Conservation (phyloP, 2,329 filamentous ascomycete species). For the Simplicillium aogashimaense region DNA sequence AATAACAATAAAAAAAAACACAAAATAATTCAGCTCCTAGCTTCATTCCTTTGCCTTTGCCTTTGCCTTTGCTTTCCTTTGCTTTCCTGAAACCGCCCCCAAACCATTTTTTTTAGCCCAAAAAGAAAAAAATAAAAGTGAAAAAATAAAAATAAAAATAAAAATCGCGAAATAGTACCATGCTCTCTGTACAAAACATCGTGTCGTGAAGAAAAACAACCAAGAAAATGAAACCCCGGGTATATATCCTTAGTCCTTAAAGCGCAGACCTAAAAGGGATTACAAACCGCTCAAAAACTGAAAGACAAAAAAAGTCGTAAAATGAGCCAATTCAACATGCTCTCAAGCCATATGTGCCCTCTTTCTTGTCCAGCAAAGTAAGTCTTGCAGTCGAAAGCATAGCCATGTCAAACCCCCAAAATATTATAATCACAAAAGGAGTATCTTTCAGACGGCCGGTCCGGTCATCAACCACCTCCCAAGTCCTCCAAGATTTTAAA, state of each 20-base stretch:
- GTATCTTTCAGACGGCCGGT: too few relatives aligned
- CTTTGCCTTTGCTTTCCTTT: background rate
- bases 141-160: background rate
- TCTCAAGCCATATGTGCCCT: too few relatives aligned
- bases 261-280: slow-evolving; percentile 4
- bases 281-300: slow-evolving; percentile 1
- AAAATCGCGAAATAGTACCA: background rate
- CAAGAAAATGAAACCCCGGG: slow-evolving; percentile 3
- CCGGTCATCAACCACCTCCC: too few relatives aligned
- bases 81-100: background rate
- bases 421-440: too few relatives aligned
- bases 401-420: too few relatives aligned
- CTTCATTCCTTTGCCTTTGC: background rate
- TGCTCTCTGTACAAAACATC: background rate
- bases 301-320: slow-evolving; percentile 4
- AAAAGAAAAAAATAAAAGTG: background rate
- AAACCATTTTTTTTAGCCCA: background rate
- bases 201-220: background rate
- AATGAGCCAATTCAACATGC: slow-evolving; percentile 1
- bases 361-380: too few relatives aligned
- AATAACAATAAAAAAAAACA: too few relatives aligned
- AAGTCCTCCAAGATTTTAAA: background rate
- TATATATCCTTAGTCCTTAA: slow-evolving; percentile 10
- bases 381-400: too few relatives aligned
- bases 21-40: too few relatives aligned